These are phyloP conservation scores for Camellia sinensis DNA, from an alignment of 148 eudicot species.

Conservation along the genomic window DNA sequence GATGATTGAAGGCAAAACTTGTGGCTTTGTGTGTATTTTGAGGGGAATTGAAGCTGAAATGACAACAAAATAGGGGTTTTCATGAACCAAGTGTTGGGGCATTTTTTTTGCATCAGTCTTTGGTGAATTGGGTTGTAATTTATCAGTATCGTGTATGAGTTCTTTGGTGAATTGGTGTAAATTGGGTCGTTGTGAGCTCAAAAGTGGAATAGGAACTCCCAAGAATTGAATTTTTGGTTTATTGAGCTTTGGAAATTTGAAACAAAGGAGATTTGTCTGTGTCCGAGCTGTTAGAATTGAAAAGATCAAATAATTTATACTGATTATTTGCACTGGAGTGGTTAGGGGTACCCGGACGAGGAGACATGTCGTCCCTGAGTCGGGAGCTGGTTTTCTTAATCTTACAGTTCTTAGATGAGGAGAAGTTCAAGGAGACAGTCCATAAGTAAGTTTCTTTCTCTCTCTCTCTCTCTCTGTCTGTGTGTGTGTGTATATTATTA, in stretches of 20 bases:
- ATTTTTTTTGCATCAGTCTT: neutral
- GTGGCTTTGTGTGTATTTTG: neutral
- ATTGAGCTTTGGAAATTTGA: neutral
- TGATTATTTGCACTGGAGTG: conserved; percentile 49
- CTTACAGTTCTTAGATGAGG: conserved; percentile 59
- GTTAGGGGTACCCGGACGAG: conserved; percentile 42
- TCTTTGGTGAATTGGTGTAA: neutral
- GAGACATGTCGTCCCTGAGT: conserved; percentile 59
- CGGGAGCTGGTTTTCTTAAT: conserved; percentile 61
- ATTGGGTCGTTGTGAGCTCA: neutral
- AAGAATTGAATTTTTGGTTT: neutral
- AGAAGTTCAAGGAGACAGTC: conserved; percentile 63
- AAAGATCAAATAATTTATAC: conserved; percentile 1
- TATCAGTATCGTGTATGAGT: neutral
- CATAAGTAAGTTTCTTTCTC: conserved; percentile 44
- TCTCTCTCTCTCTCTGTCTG: neutral
- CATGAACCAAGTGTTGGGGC: neutral
- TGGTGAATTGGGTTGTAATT: neutral
- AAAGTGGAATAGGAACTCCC: neutral
- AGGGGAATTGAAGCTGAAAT: neutral
- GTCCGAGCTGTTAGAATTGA: neutral
- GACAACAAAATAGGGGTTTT: neutral
- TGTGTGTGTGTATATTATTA: no score
- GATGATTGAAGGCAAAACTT: neutral
- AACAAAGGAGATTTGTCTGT: neutral